phyloP scores from a whole-genome alignment of 2,329 filamentous ascomycete species.

The Cladosporium sp. region DNA sequence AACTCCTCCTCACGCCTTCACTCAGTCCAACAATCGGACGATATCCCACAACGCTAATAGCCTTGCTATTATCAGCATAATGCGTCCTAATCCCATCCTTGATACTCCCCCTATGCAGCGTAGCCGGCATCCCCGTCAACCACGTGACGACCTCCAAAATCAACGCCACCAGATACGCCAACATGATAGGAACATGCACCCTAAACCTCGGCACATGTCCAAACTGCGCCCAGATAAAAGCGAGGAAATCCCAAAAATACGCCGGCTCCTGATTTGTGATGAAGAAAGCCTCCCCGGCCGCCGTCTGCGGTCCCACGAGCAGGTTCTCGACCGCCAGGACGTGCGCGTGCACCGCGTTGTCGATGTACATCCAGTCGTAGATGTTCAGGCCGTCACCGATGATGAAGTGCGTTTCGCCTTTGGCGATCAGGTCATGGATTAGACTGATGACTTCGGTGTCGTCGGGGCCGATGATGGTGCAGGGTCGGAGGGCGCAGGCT shows the following conservation, averaged over 20 bases:
- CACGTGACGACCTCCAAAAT: constrained; percentile 46
- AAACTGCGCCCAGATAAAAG: constrained; percentile 68
- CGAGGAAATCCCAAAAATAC: constrained; percentile 81
- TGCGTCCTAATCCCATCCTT: constrained; percentile 50
- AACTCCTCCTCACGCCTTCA: constrained; percentile 48
- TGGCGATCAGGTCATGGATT: constrained; percentile 66
- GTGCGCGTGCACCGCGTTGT: constrained; percentile 72
- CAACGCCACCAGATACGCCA: constrained; percentile 48
- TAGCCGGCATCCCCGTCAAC: constrained; percentile 41
- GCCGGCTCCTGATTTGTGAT: constrained; percentile 14
- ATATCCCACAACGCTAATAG: constrained; percentile 50
- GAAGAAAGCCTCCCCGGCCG: constrained; percentile 77
- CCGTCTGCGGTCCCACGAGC: constrained; percentile 50
- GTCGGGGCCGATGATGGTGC: constrained; percentile 86
- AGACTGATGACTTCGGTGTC: constrained; percentile 73
- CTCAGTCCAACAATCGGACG: constrained; percentile 47
- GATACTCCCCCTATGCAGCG: constrained; percentile 51
- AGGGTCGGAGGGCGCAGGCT: constrained; percentile 71
- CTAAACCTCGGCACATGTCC: constrained; percentile 49
- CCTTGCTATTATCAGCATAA: constrained; percentile 52
- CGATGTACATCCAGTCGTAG: constrained; percentile 67
- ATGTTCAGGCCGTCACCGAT: constrained; percentile 71
- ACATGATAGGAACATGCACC: constrained; percentile 43
- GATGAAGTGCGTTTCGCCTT: constrained; percentile 70
- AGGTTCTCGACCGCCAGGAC: constrained; percentile 74